Percentiles rank a stretch among this genome's conserved stretches.
These are phyloP conservation scores for Leishmania arabica DNA, from an alignment of 208 protist genomes.

Conservation along the genomic window DNA sequence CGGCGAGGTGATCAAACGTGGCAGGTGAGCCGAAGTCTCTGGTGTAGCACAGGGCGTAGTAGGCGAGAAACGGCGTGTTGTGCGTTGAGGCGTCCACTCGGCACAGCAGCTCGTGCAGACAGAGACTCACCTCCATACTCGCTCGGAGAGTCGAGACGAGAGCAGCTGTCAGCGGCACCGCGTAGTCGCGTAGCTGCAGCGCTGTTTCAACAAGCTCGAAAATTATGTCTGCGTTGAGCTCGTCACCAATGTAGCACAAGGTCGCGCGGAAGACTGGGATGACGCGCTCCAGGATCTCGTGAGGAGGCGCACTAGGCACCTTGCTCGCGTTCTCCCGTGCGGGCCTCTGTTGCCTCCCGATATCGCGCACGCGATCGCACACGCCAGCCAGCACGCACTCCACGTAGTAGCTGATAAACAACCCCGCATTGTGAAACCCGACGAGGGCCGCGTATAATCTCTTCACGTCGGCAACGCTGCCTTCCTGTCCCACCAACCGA, in stretches of 20 bases:
- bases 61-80: constrained; percentile 68
- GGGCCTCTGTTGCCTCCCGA: background rate
- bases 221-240: constrained; percentile 81
- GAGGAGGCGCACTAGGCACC: constrained; percentile 28
- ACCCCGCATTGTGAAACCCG: constrained; percentile 72
- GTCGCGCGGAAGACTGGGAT: constrained; percentile 52
- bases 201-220: constrained; percentile 70
- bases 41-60: constrained; percentile 78
- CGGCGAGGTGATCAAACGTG: constrained; percentile 67
- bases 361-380: constrained; percentile 55
- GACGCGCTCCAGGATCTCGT: constrained; percentile 53
- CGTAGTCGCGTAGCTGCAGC: constrained; percentile 37
- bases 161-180: constrained; percentile 25
- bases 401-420: constrained; percentile 67
- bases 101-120: constrained; percentile 60
- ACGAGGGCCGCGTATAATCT: constrained; percentile 67
- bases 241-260: constrained; percentile 77
- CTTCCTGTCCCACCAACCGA: constrained; percentile 47
- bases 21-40: constrained; percentile 45
- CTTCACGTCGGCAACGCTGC: constrained; percentile 42
- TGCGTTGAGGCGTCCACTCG: constrained; percentile 62
- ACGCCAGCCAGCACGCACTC: constrained; percentile 74
- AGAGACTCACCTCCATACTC: constrained; percentile 27
- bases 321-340: background rate
- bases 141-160: constrained; percentile 25